phyloP scores from a whole-genome alignment of 495 filamentous ascomycete species.

The Penicillium cataractarum region DNA sequence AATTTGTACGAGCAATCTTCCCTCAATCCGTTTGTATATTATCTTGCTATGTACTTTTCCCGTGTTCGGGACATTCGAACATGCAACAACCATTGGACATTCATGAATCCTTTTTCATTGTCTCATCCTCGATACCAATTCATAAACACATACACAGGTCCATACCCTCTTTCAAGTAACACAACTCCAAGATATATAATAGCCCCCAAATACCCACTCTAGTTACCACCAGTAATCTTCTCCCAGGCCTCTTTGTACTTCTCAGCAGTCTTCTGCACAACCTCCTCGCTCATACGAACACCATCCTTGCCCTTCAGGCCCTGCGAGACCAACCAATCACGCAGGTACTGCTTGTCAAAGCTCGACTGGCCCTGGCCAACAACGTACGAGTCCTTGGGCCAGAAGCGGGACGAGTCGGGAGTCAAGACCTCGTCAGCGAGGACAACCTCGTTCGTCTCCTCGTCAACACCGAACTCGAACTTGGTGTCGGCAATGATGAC shows the following conservation, averaged over 20 bases:
- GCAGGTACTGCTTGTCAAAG: conserved; percentile 89
- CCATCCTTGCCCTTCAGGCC: conserved; percentile 73
- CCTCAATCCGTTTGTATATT: conserved; percentile 13
- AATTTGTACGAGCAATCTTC: conserved; percentile 6
- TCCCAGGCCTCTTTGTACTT: conserved; percentile 74
- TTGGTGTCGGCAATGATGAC: conserved; percentile 93
- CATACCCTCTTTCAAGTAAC: neutral
- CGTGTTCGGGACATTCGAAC: neutral
- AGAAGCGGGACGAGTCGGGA: conserved; percentile 85
- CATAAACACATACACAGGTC: conserved; percentile 7
- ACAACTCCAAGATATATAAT: conserved; percentile 8
- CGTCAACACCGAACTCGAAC: conserved; percentile 81
- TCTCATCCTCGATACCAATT: conserved; percentile 8
- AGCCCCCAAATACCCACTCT: conserved; percentile 2
- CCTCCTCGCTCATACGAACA: conserved; percentile 67
- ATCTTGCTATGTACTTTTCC: neutral
- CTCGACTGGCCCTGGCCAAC: conserved; percentile 75
- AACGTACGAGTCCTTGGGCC: conserved; percentile 74
- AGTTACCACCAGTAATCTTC: conserved; percentile 62
- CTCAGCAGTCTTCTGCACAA: conserved; percentile 62
- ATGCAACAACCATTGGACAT: conserved; percentile 16
- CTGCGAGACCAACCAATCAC: conserved; percentile 79
- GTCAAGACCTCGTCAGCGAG: conserved; percentile 93
- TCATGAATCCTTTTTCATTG: conserved; percentile 4
- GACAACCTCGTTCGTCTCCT: conserved; percentile 73